Evolutionary conservation across 1,284 basidiomycete species (phyloP).

Genomic region (Ganoderma sinense): DNA sequence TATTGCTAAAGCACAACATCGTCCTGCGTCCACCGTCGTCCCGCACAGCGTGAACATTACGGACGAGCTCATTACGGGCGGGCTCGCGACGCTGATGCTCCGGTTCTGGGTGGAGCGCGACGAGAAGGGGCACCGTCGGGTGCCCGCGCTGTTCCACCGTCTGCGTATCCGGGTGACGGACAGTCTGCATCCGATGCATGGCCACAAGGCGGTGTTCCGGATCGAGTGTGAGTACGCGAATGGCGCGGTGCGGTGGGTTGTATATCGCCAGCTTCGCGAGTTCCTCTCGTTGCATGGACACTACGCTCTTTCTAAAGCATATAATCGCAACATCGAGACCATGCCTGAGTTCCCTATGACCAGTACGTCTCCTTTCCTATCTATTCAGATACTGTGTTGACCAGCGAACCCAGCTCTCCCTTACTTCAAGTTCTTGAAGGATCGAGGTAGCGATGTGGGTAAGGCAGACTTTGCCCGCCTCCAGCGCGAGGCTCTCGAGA

Average conservation of each 20-base stretch:
- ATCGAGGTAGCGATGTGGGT: constrained; percentile 58
- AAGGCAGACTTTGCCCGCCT: constrained; percentile 81
- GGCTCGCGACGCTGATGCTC: constrained; percentile 84
- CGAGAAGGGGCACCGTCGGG: constrained; percentile 84
- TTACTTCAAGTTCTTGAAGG: constrained; percentile 85
- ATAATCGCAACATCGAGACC: constrained; percentile 72
- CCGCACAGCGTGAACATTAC: constrained; percentile 76
- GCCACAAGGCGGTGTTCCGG: constrained; percentile 85
- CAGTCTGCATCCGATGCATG: constrained; percentile 83
- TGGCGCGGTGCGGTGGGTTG: constrained; percentile 94
- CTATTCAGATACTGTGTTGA: not conserved
- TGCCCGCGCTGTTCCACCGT: constrained; percentile 90
- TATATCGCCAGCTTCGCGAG: constrained; percentile 94
- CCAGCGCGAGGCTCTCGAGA: constrained; percentile 86
- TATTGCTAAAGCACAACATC: constrained; percentile 45
- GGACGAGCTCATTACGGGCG: constrained; percentile 85
- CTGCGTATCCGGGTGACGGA: constrained; percentile 87
- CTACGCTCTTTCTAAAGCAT: constrained; percentile 89
- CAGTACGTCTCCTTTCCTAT: constrained; percentile 54
- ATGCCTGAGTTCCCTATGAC: constrained; percentile 95
- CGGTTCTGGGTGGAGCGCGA: constrained; percentile 93
- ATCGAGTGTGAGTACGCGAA: constrained; percentile 98
- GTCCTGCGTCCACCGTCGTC: constrained; percentile 54
- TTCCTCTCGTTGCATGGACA: constrained; percentile 93
- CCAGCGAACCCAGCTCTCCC: constrained; percentile 68